phyloP scores from a whole-genome alignment of 2,329 filamentous ascomycete species.

The Aspergillus ochraceus region DNA sequence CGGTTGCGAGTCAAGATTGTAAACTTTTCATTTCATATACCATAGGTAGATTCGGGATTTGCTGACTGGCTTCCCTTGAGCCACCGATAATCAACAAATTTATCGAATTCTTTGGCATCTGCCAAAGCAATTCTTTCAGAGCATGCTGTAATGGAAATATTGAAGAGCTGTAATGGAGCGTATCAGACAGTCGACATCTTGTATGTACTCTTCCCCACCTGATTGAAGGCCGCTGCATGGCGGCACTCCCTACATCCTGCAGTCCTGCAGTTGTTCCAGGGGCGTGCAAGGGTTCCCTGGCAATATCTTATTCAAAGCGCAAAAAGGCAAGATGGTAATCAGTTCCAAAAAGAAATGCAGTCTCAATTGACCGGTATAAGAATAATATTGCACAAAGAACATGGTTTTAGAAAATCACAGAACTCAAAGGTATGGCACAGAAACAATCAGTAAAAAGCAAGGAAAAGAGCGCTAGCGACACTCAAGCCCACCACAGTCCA shows the following conservation, averaged over 20 bases:
- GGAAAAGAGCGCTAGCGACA: constrained; percentile 48
- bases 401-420: constrained; percentile 31
- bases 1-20: neutral
- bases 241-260: neutral
- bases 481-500: constrained; percentile 63
- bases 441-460: constrained; percentile 46
- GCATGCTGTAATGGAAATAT: neutral
- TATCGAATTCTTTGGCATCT: neutral
- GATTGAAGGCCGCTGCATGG: neutral
- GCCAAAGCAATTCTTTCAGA: neutral
- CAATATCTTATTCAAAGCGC: neutral
- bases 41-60: neutral
- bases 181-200: neutral
- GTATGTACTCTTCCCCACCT: neutral
- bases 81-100: neutral
- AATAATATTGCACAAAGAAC: constrained; percentile 23
- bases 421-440: constrained; percentile 32
- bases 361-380: constrained; percentile 20
- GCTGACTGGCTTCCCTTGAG: neutral
- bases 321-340: constrained; percentile 7
- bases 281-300: neutral
- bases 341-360: constrained; percentile 21
- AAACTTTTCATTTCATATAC: neutral
- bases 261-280: neutral
- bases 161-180: too few relatives aligned